phyloP scores from a whole-genome alignment of 129 eudicot genomes.

The Chrysanthemum makinoi region DNA sequence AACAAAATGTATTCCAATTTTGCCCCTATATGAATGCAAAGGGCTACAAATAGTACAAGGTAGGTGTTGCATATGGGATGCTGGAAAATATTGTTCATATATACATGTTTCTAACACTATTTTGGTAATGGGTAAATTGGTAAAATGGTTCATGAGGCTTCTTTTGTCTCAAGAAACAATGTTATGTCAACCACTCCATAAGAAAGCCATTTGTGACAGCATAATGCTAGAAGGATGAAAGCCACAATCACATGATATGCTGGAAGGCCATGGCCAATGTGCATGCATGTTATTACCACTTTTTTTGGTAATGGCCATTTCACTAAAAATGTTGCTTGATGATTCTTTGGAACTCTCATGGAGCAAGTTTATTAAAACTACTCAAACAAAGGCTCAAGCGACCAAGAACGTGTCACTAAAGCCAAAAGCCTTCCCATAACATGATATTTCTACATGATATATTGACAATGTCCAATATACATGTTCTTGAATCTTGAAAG shows the following conservation, averaged over 20 bases:
- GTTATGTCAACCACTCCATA: background rate
- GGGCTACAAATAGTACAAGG: constrained; percentile 35
- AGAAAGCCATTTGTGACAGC: background rate
- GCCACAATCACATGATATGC: constrained; percentile 1
- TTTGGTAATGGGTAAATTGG: constrained; percentile 25
- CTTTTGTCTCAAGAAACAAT: constrained; percentile 3
- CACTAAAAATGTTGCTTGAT: no score
- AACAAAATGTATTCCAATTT: constrained; percentile 32
- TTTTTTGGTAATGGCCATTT: background rate
- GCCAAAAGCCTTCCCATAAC: no score
- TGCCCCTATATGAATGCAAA: constrained; percentile 40
- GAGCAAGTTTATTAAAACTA: no score
- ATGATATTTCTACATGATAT: no score
- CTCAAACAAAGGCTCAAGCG: no score
- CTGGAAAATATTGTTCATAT: constrained; percentile 31
- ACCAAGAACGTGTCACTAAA: no score
- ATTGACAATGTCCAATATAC: no score
- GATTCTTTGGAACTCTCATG: no score
- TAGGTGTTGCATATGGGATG: constrained; percentile 44
- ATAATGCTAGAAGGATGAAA: background rate
- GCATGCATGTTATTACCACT: background rate
- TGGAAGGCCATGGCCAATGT: background rate
- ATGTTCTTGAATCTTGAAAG: no score
- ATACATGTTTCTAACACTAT: constrained; percentile 25
- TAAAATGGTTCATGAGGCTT: constrained; percentile 15